Base-by-base conservation (phyloP, 2,329 filamentous ascomycete genomes). In the Hypoxylon sp. region DNA sequence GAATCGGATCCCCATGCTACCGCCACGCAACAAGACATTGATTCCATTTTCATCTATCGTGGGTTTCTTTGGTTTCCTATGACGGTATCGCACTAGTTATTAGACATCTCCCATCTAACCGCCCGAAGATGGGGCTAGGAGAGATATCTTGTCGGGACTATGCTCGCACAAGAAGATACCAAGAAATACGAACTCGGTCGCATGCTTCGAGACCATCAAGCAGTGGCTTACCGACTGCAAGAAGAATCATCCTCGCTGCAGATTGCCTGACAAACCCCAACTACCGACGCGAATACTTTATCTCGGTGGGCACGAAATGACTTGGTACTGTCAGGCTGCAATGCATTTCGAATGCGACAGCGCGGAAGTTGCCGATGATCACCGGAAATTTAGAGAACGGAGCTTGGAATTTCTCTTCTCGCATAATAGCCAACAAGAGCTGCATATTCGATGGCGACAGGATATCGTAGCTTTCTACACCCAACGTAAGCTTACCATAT, bases 391-490 rank as follows among this genome's bases (percentile, higher is more conserved):
- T 30, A 53, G 36, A 46, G 58, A 46, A 19, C 36, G 48, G 19
- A 46, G 48, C 48, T 34, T 51, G 6, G 36, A 53, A 6, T 17
- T 53, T 3, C 13, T 50, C 1, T 41, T 53, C 10, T 25, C 48
- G 9, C 36, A 38, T 4, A 52, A 32, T 17, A 60, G 13, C 11
- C 13, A 10, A 21, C 17, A 53, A 60, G 58, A 60, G 1, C 48
- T 60, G 23, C 58, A 46, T 7, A 25, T 17, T 28, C 23, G 36
- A 48, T 60, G 58, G 58, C 48, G 48, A n/a, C 28, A 36, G 3
- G 58, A 60, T n/a, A 60, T 60, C 6, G 38, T 60, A 2, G 23
- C 13, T 3, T 50, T 30, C 34, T 59, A 59, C 30, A 59, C 56
- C 3, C 45, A 32, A 14, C 46, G 56, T 14, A 23, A n/a, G n/a